Conservation (phyloP, 2,329 filamentous ascomycete species). For the Thelonectria blattea region DNA sequence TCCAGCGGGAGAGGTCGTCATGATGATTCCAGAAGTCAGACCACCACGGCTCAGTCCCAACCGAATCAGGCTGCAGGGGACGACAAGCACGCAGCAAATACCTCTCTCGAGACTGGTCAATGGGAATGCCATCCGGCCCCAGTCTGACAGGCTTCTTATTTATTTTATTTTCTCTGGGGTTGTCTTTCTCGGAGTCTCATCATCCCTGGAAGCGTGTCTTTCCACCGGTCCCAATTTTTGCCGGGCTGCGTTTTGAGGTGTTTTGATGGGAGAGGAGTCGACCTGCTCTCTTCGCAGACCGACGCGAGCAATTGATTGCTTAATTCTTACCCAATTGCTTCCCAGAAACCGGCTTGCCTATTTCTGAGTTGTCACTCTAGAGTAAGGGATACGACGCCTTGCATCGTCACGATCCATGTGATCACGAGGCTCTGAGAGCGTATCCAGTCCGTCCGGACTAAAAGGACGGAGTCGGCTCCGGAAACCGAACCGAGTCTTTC, state of each 20-base stretch:
- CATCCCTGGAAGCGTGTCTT: not conserved
- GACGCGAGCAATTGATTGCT: not conserved
- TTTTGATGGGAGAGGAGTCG: not conserved
- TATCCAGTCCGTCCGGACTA: not conserved
- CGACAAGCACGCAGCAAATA: not conserved
- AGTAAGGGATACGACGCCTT: too few relatives aligned
- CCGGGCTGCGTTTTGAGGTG: not conserved
- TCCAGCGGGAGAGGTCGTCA: not conserved
- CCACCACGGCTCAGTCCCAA: not conserved
- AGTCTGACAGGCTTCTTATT: not conserved
- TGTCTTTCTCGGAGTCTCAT: not conserved
- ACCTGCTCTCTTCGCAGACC: too few relatives aligned
- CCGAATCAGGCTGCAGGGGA: not conserved
- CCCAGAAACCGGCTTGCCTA: not conserved
- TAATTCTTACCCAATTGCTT: not conserved
- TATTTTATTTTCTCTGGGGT: not conserved
- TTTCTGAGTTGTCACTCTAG: not conserved
- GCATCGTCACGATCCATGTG: too few relatives aligned
- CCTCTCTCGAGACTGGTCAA: not conserved
- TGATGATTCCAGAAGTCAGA: not conserved
- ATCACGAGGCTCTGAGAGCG: conserved; percentile 1
- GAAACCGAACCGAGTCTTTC: conserved; percentile 37
- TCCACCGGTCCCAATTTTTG: conserved; percentile 10
- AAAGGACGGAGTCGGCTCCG: conserved; percentile 17
- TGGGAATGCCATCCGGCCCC: not conserved